Conservation (phyloP, 805 yeast genomes). For the Starmerella tilneyi region DNA sequence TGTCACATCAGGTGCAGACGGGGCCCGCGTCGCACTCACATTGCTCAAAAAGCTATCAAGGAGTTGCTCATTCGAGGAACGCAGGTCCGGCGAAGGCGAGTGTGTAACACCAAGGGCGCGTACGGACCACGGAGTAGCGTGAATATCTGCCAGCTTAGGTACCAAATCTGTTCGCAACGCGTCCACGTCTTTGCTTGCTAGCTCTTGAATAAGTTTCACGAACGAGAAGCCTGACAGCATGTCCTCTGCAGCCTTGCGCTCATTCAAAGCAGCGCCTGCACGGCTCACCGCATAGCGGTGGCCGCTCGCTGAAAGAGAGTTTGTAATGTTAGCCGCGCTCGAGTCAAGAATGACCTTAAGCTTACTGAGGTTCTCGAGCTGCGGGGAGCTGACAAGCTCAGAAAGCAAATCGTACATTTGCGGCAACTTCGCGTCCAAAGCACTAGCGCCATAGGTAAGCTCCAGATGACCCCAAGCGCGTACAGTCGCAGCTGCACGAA, state of each 20-base stretch:
- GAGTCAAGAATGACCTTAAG: slow-evolving; percentile 62
- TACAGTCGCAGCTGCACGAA: slow-evolving; percentile 41
- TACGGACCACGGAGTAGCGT: slow-evolving; percentile 20
- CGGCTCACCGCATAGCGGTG: slow-evolving; percentile 68
- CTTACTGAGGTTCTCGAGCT: slow-evolving; percentile 56
- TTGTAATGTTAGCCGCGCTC: slow-evolving; percentile 64
- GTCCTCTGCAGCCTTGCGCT: slow-evolving; percentile 52
- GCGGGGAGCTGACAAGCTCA: slow-evolving; percentile 59
- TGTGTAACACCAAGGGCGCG: slow-evolving; percentile 26
- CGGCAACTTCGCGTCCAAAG: slow-evolving; percentile 48
- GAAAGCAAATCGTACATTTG: slow-evolving; percentile 56
- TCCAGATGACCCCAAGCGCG: slow-evolving; percentile 20
- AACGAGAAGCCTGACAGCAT: slow-evolving; percentile 66
- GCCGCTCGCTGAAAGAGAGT: slow-evolving; percentile 76
- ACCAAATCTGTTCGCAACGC: slow-evolving; percentile 45
- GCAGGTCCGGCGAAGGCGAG: slow-evolving; percentile 20
- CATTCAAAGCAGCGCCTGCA: slow-evolving; percentile 55
- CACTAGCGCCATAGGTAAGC: slow-evolving; percentile 20
- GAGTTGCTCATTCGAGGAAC: slow-evolving; percentile 12
- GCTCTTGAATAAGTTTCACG: slow-evolving; percentile 53
- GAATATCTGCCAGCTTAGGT: slow-evolving; percentile 43
- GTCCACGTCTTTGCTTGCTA: slow-evolving; percentile 45
- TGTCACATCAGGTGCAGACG: slow-evolving; percentile 12
- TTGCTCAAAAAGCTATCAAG: slow-evolving; percentile 5
- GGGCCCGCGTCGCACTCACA: slow-evolving; percentile 31